Conservation (phyloP, 176 grass and related monocot genomes). For the Musa schizocarpa region DNA sequence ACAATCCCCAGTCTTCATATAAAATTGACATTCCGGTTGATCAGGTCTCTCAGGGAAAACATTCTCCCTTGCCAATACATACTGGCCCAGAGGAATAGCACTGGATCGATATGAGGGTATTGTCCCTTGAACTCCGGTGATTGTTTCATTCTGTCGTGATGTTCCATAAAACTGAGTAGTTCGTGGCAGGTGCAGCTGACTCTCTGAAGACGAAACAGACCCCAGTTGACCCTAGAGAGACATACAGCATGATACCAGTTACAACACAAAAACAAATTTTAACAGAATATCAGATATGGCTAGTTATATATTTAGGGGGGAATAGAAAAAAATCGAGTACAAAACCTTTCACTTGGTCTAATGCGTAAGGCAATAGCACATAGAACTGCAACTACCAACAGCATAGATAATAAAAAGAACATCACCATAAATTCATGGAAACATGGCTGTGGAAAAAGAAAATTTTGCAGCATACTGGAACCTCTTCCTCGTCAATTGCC, state of each 20-base stretch:
- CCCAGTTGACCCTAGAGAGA: constrained; percentile 40
- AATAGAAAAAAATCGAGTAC: background rate
- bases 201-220: constrained; percentile 59
- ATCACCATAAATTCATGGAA: background rate
- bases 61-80: constrained; percentile 61
- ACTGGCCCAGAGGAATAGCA: constrained; percentile 48
- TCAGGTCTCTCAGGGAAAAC: constrained; percentile 95
- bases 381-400: no score
- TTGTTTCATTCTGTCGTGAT: constrained; percentile 62
- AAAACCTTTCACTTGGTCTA: background rate
- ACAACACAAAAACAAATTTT: constrained; percentile 5
- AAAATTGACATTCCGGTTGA: constrained; percentile 96
- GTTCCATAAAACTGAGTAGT: constrained; percentile 56
- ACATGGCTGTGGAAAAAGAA: background rate
- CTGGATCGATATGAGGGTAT: constrained; percentile 43
- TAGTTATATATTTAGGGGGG: background rate
- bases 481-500: background rate
- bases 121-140: constrained; percentile 51
- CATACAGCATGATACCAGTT: constrained; percentile 3
- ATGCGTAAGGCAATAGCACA: background rate
- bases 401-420: background rate
- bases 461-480: background rate
- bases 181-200: constrained; percentile 44
- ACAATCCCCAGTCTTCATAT: constrained; percentile 99
- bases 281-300: background rate